Evolutionary conservation across 345 rosid genomes (phyloP).

Genomic region (Euphorbia peplus): DNA sequence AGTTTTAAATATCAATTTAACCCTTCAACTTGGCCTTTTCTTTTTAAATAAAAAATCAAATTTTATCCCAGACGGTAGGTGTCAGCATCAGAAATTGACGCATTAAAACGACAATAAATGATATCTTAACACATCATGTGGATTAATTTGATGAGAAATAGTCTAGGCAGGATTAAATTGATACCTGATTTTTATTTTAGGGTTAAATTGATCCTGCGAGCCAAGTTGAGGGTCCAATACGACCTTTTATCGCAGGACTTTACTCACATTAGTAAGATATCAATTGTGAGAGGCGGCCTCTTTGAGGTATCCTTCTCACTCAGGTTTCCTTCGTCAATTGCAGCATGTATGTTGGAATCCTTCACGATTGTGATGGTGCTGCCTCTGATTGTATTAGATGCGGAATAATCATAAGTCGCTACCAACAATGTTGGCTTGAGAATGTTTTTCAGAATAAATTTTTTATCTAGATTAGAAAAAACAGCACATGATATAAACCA

Average conservation of each 20-base stretch:
- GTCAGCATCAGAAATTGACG: too few species aligned
- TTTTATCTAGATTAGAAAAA: slow-evolving; percentile 2
- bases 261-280: slow-evolving; percentile 35
- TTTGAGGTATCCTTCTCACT: slow-evolving; percentile 55
- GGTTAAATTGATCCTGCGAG: too few species aligned
- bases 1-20: too few species aligned
- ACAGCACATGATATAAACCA: not conserved
- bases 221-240: too few species aligned
- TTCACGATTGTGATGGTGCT: slow-evolving; percentile 15
- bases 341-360: slow-evolving; percentile 27
- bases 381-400: slow-evolving; percentile 12
- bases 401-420: not conserved
- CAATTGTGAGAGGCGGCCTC: slow-evolving; percentile 54
- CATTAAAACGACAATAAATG: too few species aligned
- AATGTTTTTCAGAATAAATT: not conserved
- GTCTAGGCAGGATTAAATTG: too few species aligned
- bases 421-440: not conserved
- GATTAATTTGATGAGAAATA: too few species aligned
- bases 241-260: slow-evolving; percentile 15
- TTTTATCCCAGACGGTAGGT: too few species aligned
- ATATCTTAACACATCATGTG: too few species aligned
- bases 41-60: too few species aligned
- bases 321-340: slow-evolving; percentile 37
- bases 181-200: too few species aligned
- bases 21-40: too few species aligned